Percentiles rank a stretch among this genome's conserved stretches.
phyloP scores from a whole-genome alignment of 495 filamentous ascomycete genomes.

The Aspergillus conjunctus region DNA sequence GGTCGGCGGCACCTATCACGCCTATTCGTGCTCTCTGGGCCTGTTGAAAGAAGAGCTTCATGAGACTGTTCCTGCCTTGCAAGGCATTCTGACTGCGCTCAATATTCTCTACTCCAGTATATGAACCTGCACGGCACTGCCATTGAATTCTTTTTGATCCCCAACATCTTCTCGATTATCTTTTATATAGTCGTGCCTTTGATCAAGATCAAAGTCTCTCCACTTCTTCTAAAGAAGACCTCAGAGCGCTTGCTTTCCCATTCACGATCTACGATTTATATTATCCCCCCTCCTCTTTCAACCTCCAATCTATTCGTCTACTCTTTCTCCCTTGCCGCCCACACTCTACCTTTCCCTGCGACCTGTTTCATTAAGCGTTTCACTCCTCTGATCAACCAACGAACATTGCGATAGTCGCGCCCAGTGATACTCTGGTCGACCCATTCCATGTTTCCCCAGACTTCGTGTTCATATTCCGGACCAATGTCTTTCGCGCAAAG shows the following conservation, averaged over 20 bases:
- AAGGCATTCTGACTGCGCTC: slow-evolving; percentile 39
- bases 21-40: slow-evolving; percentile 39
- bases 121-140: slow-evolving; percentile 25
- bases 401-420: slow-evolving; percentile 17
- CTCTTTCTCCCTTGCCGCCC: slow-evolving; percentile 17
- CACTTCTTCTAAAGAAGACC: not conserved
- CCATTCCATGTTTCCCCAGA: slow-evolving; percentile 27
- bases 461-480: slow-evolving; percentile 22
- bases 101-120: slow-evolving; percentile 31
- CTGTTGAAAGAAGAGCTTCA: slow-evolving; percentile 40
- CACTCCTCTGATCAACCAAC: slow-evolving; percentile 27
- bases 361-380: slow-evolving; percentile 30
- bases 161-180: not conserved
- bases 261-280: slow-evolving; percentile 1
- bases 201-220: not conserved
- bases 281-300: not conserved
- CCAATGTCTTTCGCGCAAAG: slow-evolving; percentile 33
- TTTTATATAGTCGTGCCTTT: not conserved
- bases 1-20: slow-evolving; percentile 37
- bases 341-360: slow-evolving; percentile 14
- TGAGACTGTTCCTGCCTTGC: slow-evolving; percentile 40
- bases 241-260: not conserved
- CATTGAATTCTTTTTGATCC: slow-evolving; percentile 5
- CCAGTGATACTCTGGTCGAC: slow-evolving; percentile 20
- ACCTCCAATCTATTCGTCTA: slow-evolving; percentile 6